Conservation (phyloP, 345 rosid genomes). For the Carallia pectinifolia region DNA sequence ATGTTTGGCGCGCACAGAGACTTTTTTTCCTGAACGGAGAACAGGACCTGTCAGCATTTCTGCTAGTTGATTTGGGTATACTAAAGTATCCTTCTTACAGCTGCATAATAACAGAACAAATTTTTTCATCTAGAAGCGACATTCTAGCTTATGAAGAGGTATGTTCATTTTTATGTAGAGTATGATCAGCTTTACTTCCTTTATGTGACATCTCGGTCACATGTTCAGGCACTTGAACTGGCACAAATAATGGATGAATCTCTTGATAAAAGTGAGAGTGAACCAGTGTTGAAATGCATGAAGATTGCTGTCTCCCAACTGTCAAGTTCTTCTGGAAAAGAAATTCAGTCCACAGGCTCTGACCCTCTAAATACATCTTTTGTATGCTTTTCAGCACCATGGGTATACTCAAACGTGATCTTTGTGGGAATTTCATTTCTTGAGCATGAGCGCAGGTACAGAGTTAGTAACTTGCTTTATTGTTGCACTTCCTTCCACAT, state of each 20-base stretch:
- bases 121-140: slow-evolving; percentile 46
- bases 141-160: slow-evolving; percentile 96
- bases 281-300: slow-evolving; percentile 54
- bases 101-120: slow-evolving; percentile 57
- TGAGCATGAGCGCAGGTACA: slow-evolving; percentile 78
- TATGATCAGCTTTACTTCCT: slow-evolving; percentile 6
- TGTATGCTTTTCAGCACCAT: slow-evolving; percentile 61
- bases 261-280: slow-evolving; percentile 59
- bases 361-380: slow-evolving; percentile 28
- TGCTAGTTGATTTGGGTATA: slow-evolving; percentile 77
- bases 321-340: slow-evolving; percentile 30
- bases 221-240: slow-evolving; percentile 80
- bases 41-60: slow-evolving; percentile 77
- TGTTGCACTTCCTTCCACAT: too few relatives aligned
- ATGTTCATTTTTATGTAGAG: slow-evolving; percentile 15
- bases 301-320: slow-evolving; percentile 58
- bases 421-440: slow-evolving; percentile 81
- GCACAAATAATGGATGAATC: slow-evolving; percentile 87
- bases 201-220: slow-evolving; percentile 12
- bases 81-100: slow-evolving; percentile 74
- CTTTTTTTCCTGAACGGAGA: slow-evolving; percentile 92
- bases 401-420: slow-evolving; percentile 86
- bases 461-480: not conserved
- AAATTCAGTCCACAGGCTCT: slow-evolving; percentile 25
- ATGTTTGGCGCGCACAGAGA: slow-evolving; percentile 54